Base-by-base conservation (phyloP, 257 asterid genomes). In the Coffea canephora region DNA sequence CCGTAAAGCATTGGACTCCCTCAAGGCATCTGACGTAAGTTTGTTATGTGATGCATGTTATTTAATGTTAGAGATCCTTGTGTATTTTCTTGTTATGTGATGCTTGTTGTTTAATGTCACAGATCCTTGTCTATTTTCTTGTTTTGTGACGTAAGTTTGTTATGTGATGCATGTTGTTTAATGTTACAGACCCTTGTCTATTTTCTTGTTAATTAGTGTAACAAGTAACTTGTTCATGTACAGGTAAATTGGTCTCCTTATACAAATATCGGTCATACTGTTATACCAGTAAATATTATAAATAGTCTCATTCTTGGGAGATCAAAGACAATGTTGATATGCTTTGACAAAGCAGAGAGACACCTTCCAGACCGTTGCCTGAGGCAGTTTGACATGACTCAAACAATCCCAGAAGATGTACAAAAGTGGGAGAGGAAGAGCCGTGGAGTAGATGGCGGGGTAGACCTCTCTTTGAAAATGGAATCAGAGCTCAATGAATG, bases 221-320 rank as follows among this genome's bases (percentile, higher is more conserved):
- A 74, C 70, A 67, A 49, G 43, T 82, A 68, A 71, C 52, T 21
- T 77, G 75, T 59, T 54, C 73, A 43, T 77, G 54, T 84, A 57
- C 86, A 93, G 99, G 98, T 93, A 9, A 93, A 88, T 78, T 95
- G 99, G 99, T 92, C 97, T 79, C 98, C 99, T 77, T 95, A 95
- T 71, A 89, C 95, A 74, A 93, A 92, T 82, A 87, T 89, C 71
- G 92, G 95, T 87, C 97, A 91, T 75, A 91, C 98, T 0, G 90
- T 93, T 74, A 91, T 95, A 80, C 98, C 97, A 41, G 91, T 89
- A 69, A 87, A 82, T 74, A 91, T 95, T 82, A 83, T 91, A 82
- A 89, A 90, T 74, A 96, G 87, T 80, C 95, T 93, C 71, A 90
- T 92, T 82, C 97, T 91, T 27, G 98, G 99, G 82, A 87, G 97